Evolutionary conservation across 768 basidiomycete genomes (phyloP), one percentile per base, ranked within the genome.

Genomic region (Artomyces pyxidatus): DNA sequence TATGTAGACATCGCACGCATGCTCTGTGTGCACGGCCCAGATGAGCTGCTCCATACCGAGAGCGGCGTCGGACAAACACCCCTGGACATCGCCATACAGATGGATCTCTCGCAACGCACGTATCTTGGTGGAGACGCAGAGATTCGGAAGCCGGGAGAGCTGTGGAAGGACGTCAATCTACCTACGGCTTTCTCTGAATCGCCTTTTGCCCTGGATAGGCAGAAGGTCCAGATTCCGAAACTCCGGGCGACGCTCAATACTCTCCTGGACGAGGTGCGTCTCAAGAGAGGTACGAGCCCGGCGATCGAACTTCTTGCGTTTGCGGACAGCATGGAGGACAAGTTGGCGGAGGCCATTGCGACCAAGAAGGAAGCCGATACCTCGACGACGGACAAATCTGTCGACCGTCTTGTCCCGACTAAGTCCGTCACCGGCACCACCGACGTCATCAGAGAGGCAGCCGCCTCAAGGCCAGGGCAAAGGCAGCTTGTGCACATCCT

Each of bases 21-120:
- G 9, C 62, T 81, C 17, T 53, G 75, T 28, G 60, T 65, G 0
- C 66, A 62, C 2, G 60, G 65, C 1, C 69, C 73, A n/a, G 50
- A 59, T 0, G 70, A 71, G 23, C 64, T 60, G 0, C 59, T 80
- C 2, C 62, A 65, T 46, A 62, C 69, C 42, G 80, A 82, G 57
- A 72, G 80, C 27, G 58, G 55, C 14, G 60, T 65, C 8, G 63
- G 63, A 7, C 53, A 53, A 29, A 65, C 62, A 0, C 55, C 63
- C 3, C 22, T 56, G 12, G 64, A 65, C 30, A 55, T 50, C 12
- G 58, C 58, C 5, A 28, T 43, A 0, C 53, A 42, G 37, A n/a
- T 39, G 12, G 57, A 52, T 44, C 56, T 61, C 9, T 10, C 32
- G 9, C 10, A 9, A n/a, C 32, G 32, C 32, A 10, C 32, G 32